Evolutionary conservation across 2,329 filamentous ascomycete species (phyloP).

Genomic region (Fusarium sp.): DNA sequence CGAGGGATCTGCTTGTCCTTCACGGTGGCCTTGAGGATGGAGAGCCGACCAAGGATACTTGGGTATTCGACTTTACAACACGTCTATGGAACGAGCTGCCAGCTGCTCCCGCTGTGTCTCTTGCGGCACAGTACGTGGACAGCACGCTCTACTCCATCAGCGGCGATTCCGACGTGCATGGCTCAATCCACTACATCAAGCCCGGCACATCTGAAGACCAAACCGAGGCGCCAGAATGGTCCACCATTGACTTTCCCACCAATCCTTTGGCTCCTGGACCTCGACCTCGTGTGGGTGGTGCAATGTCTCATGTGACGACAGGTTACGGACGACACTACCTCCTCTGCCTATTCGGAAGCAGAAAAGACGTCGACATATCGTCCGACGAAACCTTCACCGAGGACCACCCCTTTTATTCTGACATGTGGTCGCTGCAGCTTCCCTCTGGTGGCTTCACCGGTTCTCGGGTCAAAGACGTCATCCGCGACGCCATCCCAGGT

Average conservation of each 20-base stretch:
- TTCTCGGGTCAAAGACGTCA: conserved; percentile 21
- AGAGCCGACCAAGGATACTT: conserved; percentile 11
- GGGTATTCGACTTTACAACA: conserved; percentile 31
- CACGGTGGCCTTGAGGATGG: conserved; percentile 22
- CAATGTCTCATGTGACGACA: conserved; percentile 19
- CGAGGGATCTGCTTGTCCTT: conserved; percentile 25
- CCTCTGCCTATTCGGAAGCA: conserved; percentile 31
- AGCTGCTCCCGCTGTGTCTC: conserved; percentile 3
- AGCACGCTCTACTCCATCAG: conserved; percentile 31
- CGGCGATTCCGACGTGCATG: conserved; percentile 22
- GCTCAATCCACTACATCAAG: conserved; percentile 26
- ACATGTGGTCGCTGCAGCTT: conserved; percentile 35
- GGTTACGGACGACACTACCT: conserved; percentile 28
- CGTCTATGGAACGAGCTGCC: conserved; percentile 22
- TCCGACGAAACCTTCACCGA: conserved; percentile 15
- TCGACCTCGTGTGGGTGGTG: conserved; percentile 30
- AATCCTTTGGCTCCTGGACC: conserved; percentile 25
- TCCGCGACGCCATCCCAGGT: conserved; percentile 20
- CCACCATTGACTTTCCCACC: conserved; percentile 26
- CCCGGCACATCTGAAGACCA: conserved; percentile 6
- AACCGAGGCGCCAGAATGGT: conserved; percentile 3
- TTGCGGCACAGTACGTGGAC: conserved; percentile 26
- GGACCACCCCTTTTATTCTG: conserved; percentile 28
- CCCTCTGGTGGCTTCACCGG: conserved; percentile 19
- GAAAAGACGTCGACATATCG: conserved; percentile 15